A percentile compares a stretch with the other conserved stretches of the same genome.
Evolutionary conservation across 768 basidiomycete genomes (phyloP).

Genomic region (Calocera viscosa): DNA sequence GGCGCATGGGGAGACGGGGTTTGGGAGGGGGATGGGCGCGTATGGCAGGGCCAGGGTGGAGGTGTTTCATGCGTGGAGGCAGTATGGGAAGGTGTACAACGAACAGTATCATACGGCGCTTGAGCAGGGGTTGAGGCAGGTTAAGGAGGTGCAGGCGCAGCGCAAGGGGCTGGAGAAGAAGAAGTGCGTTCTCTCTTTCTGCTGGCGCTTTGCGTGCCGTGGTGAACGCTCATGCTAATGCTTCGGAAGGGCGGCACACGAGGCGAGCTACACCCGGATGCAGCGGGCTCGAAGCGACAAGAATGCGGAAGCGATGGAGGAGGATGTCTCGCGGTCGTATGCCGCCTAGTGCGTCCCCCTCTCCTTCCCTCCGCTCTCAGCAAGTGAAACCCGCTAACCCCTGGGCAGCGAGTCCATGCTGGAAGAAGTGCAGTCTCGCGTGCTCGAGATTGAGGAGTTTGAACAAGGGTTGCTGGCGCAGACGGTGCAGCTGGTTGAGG

Average conservation of each 20-base stretch:
- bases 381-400: background rate
- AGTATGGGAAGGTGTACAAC: background rate
- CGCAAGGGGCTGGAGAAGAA: background rate
- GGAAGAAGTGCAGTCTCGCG: background rate
- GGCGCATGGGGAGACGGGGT: background rate
- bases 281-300: slow-evolving; percentile 30
- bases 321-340: background rate
- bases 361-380: background rate
- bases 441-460: background rate
- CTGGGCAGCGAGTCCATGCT: background rate
- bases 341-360: background rate
- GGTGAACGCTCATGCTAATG: background rate
- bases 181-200: background rate
- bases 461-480: background rate
- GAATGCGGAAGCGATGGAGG: slow-evolving; percentile 28
- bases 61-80: background rate
- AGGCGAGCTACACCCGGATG: background rate
- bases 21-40: background rate
- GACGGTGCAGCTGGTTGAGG: background rate
- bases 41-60: background rate
- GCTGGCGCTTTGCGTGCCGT: background rate
- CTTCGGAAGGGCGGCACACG: background rate
- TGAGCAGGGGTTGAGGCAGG: background rate
- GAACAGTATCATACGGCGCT: background rate
- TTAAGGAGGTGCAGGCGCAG: background rate